A percentile compares a stretch with the other conserved stretches of the same genome.
These are phyloP conservation scores for Coemansia sp. DNA, from an alignment of 192 early-diverging fungal genomes.

Conservation along the genomic window DNA sequence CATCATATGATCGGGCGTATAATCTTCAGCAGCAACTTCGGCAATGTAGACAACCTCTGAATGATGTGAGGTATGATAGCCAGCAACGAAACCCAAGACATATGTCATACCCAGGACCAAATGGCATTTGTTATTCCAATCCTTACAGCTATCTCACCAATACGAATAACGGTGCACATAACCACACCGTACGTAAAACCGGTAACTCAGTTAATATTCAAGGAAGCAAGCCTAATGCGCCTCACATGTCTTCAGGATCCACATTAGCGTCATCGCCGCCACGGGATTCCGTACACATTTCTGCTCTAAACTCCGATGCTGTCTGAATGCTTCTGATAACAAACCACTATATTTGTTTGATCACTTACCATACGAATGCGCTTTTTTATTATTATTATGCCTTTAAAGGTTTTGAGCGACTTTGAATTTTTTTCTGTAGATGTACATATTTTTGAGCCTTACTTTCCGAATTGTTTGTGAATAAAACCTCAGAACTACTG, in stretches of 20 bases:
- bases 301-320: conserved; percentile 26
- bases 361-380: neutral
- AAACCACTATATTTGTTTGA: conserved; percentile 1
- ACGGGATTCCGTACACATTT: conserved; percentile 18
- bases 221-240: neutral
- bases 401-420: too few relatives aligned
- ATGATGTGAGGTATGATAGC: neutral
- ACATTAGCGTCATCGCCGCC: conserved; percentile 51
- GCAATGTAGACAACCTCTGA: neutral
- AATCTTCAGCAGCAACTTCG: conserved; percentile 4
- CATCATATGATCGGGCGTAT: neutral
- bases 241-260: conserved; percentile 34
- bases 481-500: too few relatives aligned
- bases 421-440: neutral
- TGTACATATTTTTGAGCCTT: neutral
- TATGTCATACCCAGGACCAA: conserved; percentile 53
- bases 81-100: conserved; percentile 13
- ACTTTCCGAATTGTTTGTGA: neutral
- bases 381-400: neutral
- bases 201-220: neutral
- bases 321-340: conserved; percentile 5
- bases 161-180: conserved; percentile 1
- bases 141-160: conserved; percentile 5
- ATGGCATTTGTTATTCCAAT: conserved; percentile 40
- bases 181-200: conserved; percentile 10